Evolutionary conservation across 2,329 filamentous ascomycete species (phyloP).

Genomic region (Venturia effusa): DNA sequence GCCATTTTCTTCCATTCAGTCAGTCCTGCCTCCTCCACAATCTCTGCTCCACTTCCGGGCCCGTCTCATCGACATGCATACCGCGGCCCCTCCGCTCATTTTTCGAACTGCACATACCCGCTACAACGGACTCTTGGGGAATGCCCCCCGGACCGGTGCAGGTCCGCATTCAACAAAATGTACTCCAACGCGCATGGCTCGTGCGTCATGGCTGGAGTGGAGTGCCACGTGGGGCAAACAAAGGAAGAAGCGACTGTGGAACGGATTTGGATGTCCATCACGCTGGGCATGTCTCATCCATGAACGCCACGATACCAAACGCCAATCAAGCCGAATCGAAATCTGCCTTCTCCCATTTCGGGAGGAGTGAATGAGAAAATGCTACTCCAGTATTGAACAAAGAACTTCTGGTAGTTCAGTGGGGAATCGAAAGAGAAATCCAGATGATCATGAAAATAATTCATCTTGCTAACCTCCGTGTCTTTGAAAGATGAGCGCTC

Average conservation of each 20-base stretch:
- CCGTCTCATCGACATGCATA: not conserved
- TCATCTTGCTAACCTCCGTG: not conserved
- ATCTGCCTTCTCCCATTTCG: not conserved
- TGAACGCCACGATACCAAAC: constrained; percentile 1
- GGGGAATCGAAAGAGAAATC: not conserved
- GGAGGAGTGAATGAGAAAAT: not conserved
- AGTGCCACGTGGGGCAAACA: not conserved
- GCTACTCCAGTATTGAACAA: not conserved
- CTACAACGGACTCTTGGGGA: not conserved
- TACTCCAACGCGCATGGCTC: not conserved
- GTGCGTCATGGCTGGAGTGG: not conserved
- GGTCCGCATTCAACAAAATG: not conserved
- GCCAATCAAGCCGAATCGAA: not conserved
- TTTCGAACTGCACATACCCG: not conserved
- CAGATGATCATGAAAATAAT: not conserved
- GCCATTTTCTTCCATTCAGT: not conserved
- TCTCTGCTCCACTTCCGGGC: not conserved
- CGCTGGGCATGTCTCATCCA: not conserved
- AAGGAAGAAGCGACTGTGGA: constrained; percentile 2
- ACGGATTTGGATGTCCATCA: not conserved
- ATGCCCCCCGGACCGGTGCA: not conserved
- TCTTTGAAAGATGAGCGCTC: not conserved
- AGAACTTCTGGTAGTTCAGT: not conserved
- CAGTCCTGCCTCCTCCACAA: not conserved
- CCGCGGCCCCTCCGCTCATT: not conserved